These are phyloP conservation scores for Sporothrix inflata DNA, from an alignment of 2,329 filamentous ascomycete species.

Conservation along the genomic window DNA sequence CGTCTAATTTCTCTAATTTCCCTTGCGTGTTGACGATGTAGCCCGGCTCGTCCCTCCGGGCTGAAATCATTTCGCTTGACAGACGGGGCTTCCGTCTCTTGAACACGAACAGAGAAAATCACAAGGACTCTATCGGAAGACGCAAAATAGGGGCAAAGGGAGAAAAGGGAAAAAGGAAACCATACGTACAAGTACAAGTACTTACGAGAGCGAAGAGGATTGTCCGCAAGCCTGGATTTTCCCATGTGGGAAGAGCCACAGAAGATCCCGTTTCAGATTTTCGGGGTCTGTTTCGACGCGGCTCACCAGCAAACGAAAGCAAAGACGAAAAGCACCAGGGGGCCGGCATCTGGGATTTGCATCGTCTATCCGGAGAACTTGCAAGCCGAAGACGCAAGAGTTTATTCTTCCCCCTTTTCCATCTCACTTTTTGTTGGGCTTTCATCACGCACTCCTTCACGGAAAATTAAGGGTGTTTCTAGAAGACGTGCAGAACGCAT, in stretches of 20 bases:
- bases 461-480: conserved; percentile 27
- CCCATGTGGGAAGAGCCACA: background rate
- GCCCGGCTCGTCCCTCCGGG: background rate
- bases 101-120: background rate
- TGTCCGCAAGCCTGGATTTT: background rate
- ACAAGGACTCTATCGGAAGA: background rate
- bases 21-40: conserved; percentile 9
- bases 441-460: background rate
- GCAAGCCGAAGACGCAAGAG: background rate
- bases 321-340: background rate
- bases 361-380: background rate
- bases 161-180: background rate
- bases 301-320: background rate
- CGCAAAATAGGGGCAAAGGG: background rate
- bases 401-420: background rate
- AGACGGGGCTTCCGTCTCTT: background rate
- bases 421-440: background rate
- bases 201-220: background rate
- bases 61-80: conserved; percentile 10
- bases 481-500: conserved; percentile 26
- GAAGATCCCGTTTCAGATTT: conserved; percentile 26
- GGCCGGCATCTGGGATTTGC: conserved; percentile 5
- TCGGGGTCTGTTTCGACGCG: conserved; percentile 7
- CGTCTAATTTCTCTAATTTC: conserved; percentile 13
- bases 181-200: background rate